Conservation (phyloP, 2,329 filamentous ascomycete genomes). For the Ophiostoma sp. region DNA sequence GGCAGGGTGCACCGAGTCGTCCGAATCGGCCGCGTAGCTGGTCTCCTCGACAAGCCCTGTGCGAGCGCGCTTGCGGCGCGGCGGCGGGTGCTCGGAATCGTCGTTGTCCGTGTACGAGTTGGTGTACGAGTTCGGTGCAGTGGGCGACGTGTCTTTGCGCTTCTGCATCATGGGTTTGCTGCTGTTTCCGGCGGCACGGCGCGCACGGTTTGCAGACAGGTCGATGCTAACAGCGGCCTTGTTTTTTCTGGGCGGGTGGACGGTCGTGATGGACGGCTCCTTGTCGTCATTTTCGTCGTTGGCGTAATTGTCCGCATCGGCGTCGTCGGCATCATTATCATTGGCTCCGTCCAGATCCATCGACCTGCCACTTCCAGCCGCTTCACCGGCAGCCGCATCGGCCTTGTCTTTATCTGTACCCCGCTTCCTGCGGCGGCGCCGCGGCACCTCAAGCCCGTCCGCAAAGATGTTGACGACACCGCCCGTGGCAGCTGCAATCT, state of each 20-base stretch:
- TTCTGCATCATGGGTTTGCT: too few relatives aligned
- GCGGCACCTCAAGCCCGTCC: constrained; percentile 5
- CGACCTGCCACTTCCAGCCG: not conserved
- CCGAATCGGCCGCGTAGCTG: not conserved
- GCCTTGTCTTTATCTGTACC: not conserved
- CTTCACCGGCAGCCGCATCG: not conserved
- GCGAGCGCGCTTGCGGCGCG: constrained; percentile 20
- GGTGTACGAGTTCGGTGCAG: not conserved
- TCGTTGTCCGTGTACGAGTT: constrained; percentile 5
- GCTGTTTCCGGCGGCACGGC: not conserved
- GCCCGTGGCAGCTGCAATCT: constrained; percentile 4
- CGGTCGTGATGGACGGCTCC: not conserved
- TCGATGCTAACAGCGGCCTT: not conserved
- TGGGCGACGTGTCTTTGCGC: not conserved
- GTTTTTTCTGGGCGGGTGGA: not conserved
- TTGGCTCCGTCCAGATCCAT: not conserved
- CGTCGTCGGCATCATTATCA: not conserved
- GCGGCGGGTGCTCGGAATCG: constrained; percentile 11
- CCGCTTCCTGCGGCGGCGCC: not conserved
- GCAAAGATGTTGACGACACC: constrained; percentile 4
- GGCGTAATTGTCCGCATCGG: not conserved
- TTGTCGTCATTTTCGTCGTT: not conserved
- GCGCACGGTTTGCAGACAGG: not conserved
- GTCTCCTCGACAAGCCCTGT: not conserved
- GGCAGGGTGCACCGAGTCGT: not conserved